Percentiles rank a stretch among this genome's conserved stretches.
Evolutionary conservation across 2,329 filamentous ascomycete species (phyloP).

Genomic region (Claviceps spartinae): DNA sequence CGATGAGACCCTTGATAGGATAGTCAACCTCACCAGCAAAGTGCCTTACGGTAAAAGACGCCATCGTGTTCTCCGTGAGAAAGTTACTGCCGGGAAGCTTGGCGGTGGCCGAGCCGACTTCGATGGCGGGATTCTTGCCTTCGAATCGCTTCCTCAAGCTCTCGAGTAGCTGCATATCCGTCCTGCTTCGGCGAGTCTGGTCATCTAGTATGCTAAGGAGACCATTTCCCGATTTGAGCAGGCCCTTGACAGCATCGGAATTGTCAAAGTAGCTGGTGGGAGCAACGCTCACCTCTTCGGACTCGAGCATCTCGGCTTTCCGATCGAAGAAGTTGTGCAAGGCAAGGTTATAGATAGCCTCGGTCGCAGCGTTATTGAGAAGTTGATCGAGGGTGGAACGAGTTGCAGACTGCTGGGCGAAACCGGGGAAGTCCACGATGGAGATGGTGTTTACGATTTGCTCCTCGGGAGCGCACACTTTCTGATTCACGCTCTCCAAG

Average conservation of each 20-base stretch:
- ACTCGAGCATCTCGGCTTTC: conserved; percentile 85
- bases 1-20: conserved; percentile 69
- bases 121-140: conserved; percentile 82
- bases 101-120: conserved; percentile 59
- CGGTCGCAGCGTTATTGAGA: conserved; percentile 84
- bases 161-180: conserved; percentile 81
- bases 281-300: conserved; percentile 79
- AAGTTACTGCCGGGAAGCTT: conserved; percentile 83
- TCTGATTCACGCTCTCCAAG: conserved; percentile 84
- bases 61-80: conserved; percentile 63
- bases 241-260: conserved; percentile 79
- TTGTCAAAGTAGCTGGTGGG: conserved; percentile 98
- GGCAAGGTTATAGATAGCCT: conserved; percentile 84
- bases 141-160: conserved; percentile 87
- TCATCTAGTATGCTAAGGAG: conserved; percentile 90
- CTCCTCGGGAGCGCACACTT: conserved; percentile 75
- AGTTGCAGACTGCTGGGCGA: conserved; percentile 71
- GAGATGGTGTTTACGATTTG: conserved; percentile 86
- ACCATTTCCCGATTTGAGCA: conserved; percentile 86
- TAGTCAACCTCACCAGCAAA: conserved; percentile 97
- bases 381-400: conserved; percentile 82
- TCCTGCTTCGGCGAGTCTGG: conserved; percentile 79
- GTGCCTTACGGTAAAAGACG: conserved; percentile 82
- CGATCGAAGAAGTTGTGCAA: conserved; percentile 93
- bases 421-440: conserved; percentile 92